A percentile compares a stretch with the other conserved stretches of the same genome.
These are phyloP conservation scores for Puccinellia tenuiflora DNA, from an alignment of 176 grass and related monocot genomes.

Conservation along the genomic window DNA sequence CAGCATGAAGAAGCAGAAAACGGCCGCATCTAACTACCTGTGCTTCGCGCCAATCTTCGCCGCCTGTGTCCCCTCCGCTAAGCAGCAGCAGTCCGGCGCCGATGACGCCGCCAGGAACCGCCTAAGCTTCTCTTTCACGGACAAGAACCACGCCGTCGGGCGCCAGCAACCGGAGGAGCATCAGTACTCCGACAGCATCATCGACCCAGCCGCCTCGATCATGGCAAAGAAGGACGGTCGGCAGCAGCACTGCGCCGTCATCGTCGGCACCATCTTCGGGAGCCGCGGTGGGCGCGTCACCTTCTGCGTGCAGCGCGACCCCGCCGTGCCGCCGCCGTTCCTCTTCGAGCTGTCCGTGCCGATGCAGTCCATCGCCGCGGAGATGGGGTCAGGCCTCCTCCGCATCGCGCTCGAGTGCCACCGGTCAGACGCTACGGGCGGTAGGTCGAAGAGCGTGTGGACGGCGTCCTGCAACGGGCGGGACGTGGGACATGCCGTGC, in stretches of 20 bases:
- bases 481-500: constrained; percentile 30
- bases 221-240: not conserved
- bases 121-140: constrained; percentile 39
- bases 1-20: constrained; percentile 30
- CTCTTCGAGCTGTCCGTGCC: constrained; percentile 57
- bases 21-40: constrained; percentile 11
- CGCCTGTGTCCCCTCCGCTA: constrained; percentile 22
- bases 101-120: constrained; percentile 28
- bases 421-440: not conserved
- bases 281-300: constrained; percentile 34
- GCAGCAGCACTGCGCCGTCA: constrained; percentile 27
- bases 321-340: constrained; percentile 41
- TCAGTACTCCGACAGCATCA: constrained; percentile 40
- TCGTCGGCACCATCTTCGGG: constrained; percentile 61
- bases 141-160: not conserved
- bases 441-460: constrained; percentile 16
- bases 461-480: constrained; percentile 50
- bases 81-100: not conserved
- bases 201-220: constrained; percentile 41
- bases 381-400: constrained; percentile 45
- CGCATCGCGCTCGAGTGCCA: constrained; percentile 58
- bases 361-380: constrained; percentile 35
- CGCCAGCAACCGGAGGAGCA: not conserved
- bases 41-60: constrained; percentile 25
- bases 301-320: constrained; percentile 63